These are phyloP conservation scores for Phytophthora crassamura DNA, from an alignment of 352 stramenopile species.

Conservation along the genomic window DNA sequence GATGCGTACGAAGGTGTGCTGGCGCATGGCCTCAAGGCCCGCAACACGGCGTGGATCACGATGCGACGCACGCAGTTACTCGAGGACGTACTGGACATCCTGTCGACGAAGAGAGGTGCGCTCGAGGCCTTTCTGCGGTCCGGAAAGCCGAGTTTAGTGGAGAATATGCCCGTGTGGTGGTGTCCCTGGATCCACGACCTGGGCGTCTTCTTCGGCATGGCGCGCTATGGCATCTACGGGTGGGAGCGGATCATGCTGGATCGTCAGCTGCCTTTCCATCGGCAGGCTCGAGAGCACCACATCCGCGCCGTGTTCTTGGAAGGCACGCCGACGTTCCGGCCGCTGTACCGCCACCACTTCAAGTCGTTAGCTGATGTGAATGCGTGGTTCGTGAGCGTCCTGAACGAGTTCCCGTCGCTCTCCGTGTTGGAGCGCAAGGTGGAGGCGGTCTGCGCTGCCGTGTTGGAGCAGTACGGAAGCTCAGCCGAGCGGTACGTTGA, in stretches of 20 bases:
- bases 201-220: constrained; percentile 82
- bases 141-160: constrained; percentile 60
- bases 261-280: constrained; percentile 78
- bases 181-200: constrained; percentile 90
- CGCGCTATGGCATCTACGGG: constrained; percentile 71
- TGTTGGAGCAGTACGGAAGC: constrained; percentile 30
- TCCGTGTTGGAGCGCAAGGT: constrained; percentile 78
- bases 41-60: constrained; percentile 84
- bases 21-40: constrained; percentile 85
- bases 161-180: constrained; percentile 89
- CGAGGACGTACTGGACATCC: constrained; percentile 69
- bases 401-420: constrained; percentile 82
- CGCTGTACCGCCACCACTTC: constrained; percentile 73
- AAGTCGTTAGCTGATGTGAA: constrained; percentile 51
- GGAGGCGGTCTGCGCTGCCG: constrained; percentile 59
- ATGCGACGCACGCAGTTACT: constrained; percentile 80
- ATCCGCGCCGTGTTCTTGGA: constrained; percentile 80
- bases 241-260: constrained; percentile 80
- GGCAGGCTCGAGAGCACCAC: constrained; percentile 68
- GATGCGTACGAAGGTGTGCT: constrained; percentile 85
- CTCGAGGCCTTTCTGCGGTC: constrained; percentile 67
- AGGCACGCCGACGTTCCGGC: constrained; percentile 54
- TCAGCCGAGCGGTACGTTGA: constrained; percentile 54
- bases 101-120: constrained; percentile 46
- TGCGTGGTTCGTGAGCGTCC: constrained; percentile 63